Conservation (phyloP, 2,329 filamentous ascomycete genomes). For the Beauveria sp. region DNA sequence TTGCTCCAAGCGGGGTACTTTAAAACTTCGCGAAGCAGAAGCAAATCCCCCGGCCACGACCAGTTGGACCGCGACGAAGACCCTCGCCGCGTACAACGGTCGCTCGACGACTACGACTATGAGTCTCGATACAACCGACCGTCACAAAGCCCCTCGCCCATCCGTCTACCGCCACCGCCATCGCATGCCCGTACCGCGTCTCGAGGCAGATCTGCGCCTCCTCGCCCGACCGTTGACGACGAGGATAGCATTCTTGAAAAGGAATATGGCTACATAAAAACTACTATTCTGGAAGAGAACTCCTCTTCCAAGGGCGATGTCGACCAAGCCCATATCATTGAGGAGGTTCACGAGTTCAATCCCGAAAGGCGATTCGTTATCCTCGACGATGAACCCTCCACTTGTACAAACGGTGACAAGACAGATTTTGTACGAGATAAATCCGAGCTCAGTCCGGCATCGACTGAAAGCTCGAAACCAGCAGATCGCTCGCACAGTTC, state of each 20-base stretch:
- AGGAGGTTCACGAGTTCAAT: slow-evolving; percentile 53
- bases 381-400: slow-evolving; percentile 28
- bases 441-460: slow-evolving; percentile 9
- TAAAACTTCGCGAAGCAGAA: slow-evolving; percentile 35
- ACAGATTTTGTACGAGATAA: slow-evolving; percentile 25
- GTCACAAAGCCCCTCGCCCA: background rate
- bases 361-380: slow-evolving; percentile 60
- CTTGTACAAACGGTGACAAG: background rate
- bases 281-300: slow-evolving; percentile 40
- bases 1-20: slow-evolving; percentile 44
- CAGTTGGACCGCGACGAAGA: background rate
- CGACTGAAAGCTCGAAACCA: background rate
- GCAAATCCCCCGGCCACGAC: slow-evolving; percentile 1
- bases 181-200: background rate
- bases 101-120: background rate
- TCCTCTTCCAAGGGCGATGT: slow-evolving; percentile 53
- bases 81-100: background rate
- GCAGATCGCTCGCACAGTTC: background rate
- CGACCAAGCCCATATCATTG: slow-evolving; percentile 61
- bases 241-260: slow-evolving; percentile 54
- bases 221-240: slow-evolving; percentile 62
- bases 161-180: slow-evolving; percentile 7
- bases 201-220: slow-evolving; percentile 32
- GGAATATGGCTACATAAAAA: slow-evolving; percentile 41
- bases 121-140: background rate